Evolutionary conservation across 495 filamentous ascomycete genomes (phyloP).

Genomic region (Neurospora sp.): DNA sequence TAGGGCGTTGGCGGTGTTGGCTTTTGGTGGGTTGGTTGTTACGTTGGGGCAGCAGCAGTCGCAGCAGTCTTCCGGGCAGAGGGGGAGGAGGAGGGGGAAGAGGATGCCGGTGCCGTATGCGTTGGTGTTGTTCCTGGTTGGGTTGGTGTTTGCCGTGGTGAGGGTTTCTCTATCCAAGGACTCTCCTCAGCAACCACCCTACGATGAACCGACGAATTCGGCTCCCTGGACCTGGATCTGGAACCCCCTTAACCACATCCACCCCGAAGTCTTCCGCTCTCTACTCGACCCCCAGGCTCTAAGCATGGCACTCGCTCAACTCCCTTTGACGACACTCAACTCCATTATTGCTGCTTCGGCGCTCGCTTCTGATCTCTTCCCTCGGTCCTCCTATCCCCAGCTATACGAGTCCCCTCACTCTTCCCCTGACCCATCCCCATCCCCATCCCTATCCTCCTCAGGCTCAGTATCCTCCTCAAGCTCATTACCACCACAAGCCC

Average conservation of each 20-base stretch:
- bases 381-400: constrained; percentile 10
- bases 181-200: not conserved
- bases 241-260: constrained; percentile 21
- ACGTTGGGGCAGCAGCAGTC: not conserved
- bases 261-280: constrained; percentile 40
- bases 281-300: constrained; percentile 41
- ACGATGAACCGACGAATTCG: not conserved
- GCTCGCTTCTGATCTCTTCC: constrained; percentile 64
- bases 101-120: constrained; percentile 54
- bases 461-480: too few species aligned
- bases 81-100: not conserved
- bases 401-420: not conserved
- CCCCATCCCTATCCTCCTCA: too few species aligned
- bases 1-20: not conserved
- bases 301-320: constrained; percentile 63
- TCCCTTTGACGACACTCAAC: constrained; percentile 85
- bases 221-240: not conserved
- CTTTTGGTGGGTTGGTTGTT: not conserved
- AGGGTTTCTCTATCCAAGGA: not conserved
- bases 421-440: too few species aligned
- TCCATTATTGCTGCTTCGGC: constrained; percentile 78
- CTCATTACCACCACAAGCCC: too few species aligned
- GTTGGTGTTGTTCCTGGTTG: constrained; percentile 55
- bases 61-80: not conserved
- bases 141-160: constrained; percentile 47